Conservation (phyloP, 1,139 yeast species). For the Kodamaea alishanica region DNA sequence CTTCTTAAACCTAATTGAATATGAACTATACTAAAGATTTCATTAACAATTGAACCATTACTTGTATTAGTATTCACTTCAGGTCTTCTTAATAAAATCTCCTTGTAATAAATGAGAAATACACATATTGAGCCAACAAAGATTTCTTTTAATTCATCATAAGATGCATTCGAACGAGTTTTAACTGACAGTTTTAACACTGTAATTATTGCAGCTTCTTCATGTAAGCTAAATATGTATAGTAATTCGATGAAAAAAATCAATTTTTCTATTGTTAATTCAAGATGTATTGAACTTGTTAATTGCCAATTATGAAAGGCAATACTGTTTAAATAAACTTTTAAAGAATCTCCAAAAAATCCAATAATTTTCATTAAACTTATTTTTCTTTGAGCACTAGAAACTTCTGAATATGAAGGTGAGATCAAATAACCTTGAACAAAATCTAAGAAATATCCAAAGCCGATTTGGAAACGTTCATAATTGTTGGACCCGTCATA, state of each 20-base stretch:
- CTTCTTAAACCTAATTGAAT: constrained; percentile 66
- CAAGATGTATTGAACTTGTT: constrained; percentile 4
- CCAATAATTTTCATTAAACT: constrained; percentile 35
- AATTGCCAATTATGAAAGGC: constrained; percentile 23
- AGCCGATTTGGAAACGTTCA: constrained; percentile 49
- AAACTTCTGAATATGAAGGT: constrained; percentile 12
- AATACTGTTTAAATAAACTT: constrained; percentile 24
- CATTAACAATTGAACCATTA: constrained; percentile 19
- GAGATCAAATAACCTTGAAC: constrained; percentile 37
- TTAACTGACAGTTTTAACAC: constrained; percentile 29
- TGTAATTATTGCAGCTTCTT: constrained; percentile 46
- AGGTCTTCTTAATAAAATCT: constrained; percentile 1
- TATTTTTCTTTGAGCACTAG: constrained; percentile 14
- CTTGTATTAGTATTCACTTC: background rate
- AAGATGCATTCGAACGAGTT: constrained; percentile 28
- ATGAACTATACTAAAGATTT: constrained; percentile 59
- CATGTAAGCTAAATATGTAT: constrained; percentile 46
- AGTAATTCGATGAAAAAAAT: constrained; percentile 35
- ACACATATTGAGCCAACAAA: constrained; percentile 42
- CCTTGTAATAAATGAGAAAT: constrained; percentile 32
- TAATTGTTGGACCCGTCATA: constrained; percentile 45
- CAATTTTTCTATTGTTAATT: constrained; percentile 11
- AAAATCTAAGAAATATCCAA: constrained; percentile 46
- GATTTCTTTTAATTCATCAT: constrained; percentile 49
- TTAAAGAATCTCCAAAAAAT: constrained; percentile 42